These are phyloP conservation scores for Ceratocystis huliohia DNA, from an alignment of 2,329 filamentous ascomycete species.

Conservation along the genomic window DNA sequence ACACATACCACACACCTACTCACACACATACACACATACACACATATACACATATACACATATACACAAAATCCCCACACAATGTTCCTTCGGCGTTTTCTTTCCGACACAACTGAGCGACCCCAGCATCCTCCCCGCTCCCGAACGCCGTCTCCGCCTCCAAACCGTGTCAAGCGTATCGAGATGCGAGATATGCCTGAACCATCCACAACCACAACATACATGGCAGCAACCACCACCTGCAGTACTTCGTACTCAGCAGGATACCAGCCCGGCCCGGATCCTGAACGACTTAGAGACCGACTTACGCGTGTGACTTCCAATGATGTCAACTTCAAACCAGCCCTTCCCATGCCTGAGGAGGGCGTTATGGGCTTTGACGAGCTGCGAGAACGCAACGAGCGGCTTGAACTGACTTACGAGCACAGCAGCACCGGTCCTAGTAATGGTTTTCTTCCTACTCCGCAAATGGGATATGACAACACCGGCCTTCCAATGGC, in stretches of 20 bases:
- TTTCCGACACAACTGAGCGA: conserved; percentile 16
- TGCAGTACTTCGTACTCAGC: conserved; percentile 14
- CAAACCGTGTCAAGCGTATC: conserved; percentile 19
- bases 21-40: not conserved
- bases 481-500: conserved; percentile 19
- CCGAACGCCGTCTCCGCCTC: conserved; percentile 16
- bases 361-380: conserved; percentile 20
- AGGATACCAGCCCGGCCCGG: conserved; percentile 12
- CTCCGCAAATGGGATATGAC: conserved; percentile 15
- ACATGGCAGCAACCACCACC: conserved; percentile 11
- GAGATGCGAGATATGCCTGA: conserved; percentile 20
- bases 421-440: not conserved
- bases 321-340: conserved; percentile 16
- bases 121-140: conserved; percentile 19
- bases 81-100: conserved; percentile 18
- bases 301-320: conserved; percentile 17
- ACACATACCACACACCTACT: not conserved
- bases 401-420: conserved; percentile 7
- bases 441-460: not conserved
- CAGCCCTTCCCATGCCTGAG: conserved; percentile 18
- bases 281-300: conserved; percentile 16
- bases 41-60: not conserved
- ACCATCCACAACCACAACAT: conserved; percentile 10
- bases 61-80: not conserved
- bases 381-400: conserved; percentile 18